phyloP scores from a whole-genome alignment of 495 filamentous ascomycete genomes.

The Tetracladium marchalianum region DNA sequence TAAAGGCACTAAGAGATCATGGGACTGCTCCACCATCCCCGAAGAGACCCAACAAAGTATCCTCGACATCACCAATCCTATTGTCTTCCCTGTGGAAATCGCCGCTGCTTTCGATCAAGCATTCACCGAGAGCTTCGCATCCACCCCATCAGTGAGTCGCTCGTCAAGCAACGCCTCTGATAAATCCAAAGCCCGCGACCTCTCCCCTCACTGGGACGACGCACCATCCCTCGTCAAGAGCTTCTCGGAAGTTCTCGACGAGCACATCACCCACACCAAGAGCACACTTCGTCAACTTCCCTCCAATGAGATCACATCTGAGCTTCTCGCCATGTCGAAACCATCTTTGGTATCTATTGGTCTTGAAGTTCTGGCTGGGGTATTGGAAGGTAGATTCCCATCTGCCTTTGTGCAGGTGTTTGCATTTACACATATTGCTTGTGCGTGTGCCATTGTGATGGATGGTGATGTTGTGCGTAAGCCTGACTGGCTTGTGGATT shows the following conservation, averaged over 20 bases:
- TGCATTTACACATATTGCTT: constrained; percentile 19
- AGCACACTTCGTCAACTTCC: constrained; percentile 3
- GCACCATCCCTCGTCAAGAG: constrained; percentile 6
- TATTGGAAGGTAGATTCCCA: constrained; percentile 16
- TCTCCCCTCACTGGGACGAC: constrained; percentile 9
- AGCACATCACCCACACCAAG: constrained; percentile 16
- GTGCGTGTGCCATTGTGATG: constrained; percentile 10
- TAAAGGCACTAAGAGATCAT: constrained; percentile 4
- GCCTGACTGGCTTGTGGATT: constrained; percentile 12
- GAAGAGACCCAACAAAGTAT: neutral
- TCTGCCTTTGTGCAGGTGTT: constrained; percentile 13
- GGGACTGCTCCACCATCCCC: neutral
- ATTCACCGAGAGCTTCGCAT: neutral
- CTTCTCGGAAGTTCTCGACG: constrained; percentile 14
- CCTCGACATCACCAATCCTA: neutral
- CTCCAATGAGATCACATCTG: constrained; percentile 2
- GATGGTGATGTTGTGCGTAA: constrained; percentile 6
- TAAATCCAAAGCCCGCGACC: neutral
- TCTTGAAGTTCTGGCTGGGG: constrained; percentile 8
- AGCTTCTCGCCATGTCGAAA: constrained; percentile 14
- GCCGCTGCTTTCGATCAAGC: neutral
- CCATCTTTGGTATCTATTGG: constrained; percentile 15
- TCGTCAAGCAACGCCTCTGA: constrained; percentile 1
- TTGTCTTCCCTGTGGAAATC: neutral
- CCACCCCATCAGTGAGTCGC: neutral